These are phyloP conservation scores for Styphnolobium japonicum DNA, from an alignment of 306 rosid species.

Conservation along the genomic window DNA sequence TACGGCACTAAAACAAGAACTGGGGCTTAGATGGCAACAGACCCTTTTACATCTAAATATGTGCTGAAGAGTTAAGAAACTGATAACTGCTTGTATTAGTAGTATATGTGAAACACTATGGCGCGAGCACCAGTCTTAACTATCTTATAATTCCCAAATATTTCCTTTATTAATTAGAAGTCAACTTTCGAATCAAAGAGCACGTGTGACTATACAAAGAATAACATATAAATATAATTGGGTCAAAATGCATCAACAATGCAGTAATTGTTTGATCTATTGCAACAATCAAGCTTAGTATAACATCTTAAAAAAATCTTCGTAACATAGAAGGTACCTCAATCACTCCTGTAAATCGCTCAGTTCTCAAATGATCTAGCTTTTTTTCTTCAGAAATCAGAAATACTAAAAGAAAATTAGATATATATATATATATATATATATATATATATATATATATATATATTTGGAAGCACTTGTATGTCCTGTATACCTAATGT, in stretches of 20 bases:
- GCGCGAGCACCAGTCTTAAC: neutral
- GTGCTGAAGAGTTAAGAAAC: neutral
- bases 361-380: slow-evolving; percentile 29
- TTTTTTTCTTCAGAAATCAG: slow-evolving; percentile 18
- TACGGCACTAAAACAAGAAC: neutral
- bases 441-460: no score
- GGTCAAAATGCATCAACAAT: slow-evolving; percentile 25
- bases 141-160: slow-evolving; percentile 38
- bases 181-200: slow-evolving; percentile 50
- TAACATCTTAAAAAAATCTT: neutral
- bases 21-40: neutral
- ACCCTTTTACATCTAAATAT: neutral
- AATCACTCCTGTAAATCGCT: slow-evolving; percentile 4
- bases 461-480: slow-evolving; percentile 6
- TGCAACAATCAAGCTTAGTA: slow-evolving; percentile 10
- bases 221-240: neutral
- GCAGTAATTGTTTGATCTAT: neutral
- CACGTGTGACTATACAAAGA: slow-evolving; percentile 34
- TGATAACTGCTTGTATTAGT: neutral
- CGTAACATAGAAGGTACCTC: neutral
- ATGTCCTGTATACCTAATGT: neutral
- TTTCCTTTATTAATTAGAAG: slow-evolving; percentile 32
- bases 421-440: no score
- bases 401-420: slow-evolving; percentile 3
- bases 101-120: neutral